Evolutionary conservation across 768 basidiomycete genomes (phyloP).

Genomic region (Panus rudis): DNA sequence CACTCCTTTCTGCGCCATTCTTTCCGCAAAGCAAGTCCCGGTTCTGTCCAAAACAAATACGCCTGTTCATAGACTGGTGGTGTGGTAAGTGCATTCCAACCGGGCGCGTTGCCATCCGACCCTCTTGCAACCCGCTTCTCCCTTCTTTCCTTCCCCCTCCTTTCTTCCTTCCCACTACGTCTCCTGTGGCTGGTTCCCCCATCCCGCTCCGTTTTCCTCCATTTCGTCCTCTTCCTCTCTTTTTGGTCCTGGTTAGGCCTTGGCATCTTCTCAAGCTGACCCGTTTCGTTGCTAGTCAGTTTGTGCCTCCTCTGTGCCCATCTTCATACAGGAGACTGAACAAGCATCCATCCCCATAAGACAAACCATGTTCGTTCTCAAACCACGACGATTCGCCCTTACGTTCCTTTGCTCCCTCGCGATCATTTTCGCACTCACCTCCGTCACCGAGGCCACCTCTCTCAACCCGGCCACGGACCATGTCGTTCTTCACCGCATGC

Average conservation of each 20-base stretch:
- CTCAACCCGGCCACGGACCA: conserved; percentile 45
- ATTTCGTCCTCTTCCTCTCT: background rate
- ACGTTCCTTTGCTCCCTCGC: conserved; percentile 59
- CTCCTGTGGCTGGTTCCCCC: background rate
- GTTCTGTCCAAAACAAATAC: too few relatives aligned
- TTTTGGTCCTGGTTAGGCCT: conserved; percentile 5
- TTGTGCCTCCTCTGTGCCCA: background rate
- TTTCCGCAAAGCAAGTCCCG: too few relatives aligned
- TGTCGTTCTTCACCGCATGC: conserved; percentile 51
- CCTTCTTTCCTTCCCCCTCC: conserved; percentile 3
- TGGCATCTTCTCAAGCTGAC: background rate
- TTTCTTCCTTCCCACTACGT: background rate
- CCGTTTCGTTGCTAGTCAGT: background rate
- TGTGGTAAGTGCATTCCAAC: too few relatives aligned
- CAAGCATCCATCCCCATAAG: conserved; percentile 2
- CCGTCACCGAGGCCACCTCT: conserved; percentile 42
- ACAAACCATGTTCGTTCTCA: conserved; percentile 43
- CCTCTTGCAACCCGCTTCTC: background rate
- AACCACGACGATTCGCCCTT: conserved; percentile 39
- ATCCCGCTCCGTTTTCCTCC: conserved; percentile 1
- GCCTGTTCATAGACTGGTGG: too few relatives aligned
- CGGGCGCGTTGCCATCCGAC: too few relatives aligned
- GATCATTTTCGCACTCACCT: conserved; percentile 42
- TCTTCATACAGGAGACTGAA: background rate
- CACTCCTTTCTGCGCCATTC: too few relatives aligned